These are phyloP conservation scores for Trichoderma erinaceum DNA, from an alignment of 495 filamentous ascomycete species.

Conservation along the genomic window DNA sequence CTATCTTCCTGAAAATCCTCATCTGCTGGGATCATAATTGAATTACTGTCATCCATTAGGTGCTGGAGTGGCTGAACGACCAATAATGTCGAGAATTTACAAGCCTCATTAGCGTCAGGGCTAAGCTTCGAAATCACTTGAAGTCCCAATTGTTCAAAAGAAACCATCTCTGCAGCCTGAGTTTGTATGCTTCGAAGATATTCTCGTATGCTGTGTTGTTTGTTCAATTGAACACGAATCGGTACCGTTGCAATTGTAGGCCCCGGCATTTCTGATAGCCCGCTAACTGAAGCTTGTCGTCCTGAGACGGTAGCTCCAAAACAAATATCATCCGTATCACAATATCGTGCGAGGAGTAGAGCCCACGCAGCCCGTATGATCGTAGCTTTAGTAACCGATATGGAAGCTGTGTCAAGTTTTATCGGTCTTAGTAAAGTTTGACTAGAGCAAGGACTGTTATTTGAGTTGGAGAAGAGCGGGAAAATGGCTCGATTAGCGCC, in stretches of 20 bases:
- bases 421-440: not conserved
- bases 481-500: not conserved
- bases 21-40: not conserved
- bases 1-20: constrained; percentile 18
- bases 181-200: constrained; percentile 28
- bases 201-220: constrained; percentile 13
- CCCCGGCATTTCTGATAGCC: constrained; percentile 44
- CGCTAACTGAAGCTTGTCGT: constrained; percentile 38
- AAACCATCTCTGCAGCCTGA: constrained; percentile 31
- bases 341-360: constrained; percentile 31
- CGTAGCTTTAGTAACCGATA: constrained; percentile 34
- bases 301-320: constrained; percentile 46
- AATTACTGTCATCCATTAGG: not conserved
- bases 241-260: constrained; percentile 56
- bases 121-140: constrained; percentile 28
- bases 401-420: constrained; percentile 13
- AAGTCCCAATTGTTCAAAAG: constrained; percentile 42
- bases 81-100: constrained; percentile 2
- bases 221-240: constrained; percentile 30
- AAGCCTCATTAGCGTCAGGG: constrained; percentile 6
- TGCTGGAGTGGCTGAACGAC: constrained; percentile 3
- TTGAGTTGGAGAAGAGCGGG: constrained; percentile 9
- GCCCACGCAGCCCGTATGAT: constrained; percentile 44
- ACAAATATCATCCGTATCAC: constrained; percentile 37
- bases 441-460: not conserved